These are phyloP conservation scores for Murraya koenigii DNA, from an alignment of 345 rosid species.

Conservation along the genomic window DNA sequence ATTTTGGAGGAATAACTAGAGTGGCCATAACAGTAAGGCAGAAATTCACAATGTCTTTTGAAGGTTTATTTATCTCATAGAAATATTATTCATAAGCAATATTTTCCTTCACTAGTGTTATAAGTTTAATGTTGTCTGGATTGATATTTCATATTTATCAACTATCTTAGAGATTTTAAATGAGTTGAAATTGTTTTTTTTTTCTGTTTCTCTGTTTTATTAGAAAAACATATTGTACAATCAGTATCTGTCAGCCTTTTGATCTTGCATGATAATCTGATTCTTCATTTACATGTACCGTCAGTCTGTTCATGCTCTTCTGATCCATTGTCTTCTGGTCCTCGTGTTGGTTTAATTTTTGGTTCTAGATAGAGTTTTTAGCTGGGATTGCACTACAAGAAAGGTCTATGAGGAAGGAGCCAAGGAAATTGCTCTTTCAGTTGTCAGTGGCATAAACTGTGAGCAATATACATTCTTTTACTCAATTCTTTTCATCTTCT, in stretches of 20 bases:
- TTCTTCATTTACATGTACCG: not conserved
- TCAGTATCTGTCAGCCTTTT: not conserved
- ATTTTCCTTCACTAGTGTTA: not conserved
- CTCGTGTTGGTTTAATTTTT: conserved; percentile 21
- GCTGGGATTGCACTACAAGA: conserved; percentile 62
- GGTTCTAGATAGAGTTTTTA: conserved; percentile 74
- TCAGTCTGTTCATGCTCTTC: not conserved
- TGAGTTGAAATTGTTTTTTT: not conserved
- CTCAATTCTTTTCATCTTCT: not conserved
- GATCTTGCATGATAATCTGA: not conserved
- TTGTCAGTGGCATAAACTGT: conserved; percentile 82
- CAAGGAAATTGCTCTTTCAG: conserved; percentile 80
- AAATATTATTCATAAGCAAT: not conserved
- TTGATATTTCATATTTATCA: conserved; percentile 5
- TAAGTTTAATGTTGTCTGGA: conserved; percentile 4
- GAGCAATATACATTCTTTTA: conserved; percentile 16
- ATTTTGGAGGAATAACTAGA: conserved; percentile 10
- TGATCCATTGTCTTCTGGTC: conserved; percentile 20
- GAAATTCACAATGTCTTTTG: not conserved
- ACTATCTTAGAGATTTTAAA: not conserved
- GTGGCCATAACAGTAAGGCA: not conserved
- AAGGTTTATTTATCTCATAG: not conserved
- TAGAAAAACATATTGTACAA: not conserved
- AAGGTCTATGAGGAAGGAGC: conserved; percentile 83
- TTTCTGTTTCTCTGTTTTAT: not conserved